Percentiles rank a stretch among this genome's conserved stretches.
Conservation (phyloP, 306 rosid genomes). For the Vigna trinervia region DNA sequence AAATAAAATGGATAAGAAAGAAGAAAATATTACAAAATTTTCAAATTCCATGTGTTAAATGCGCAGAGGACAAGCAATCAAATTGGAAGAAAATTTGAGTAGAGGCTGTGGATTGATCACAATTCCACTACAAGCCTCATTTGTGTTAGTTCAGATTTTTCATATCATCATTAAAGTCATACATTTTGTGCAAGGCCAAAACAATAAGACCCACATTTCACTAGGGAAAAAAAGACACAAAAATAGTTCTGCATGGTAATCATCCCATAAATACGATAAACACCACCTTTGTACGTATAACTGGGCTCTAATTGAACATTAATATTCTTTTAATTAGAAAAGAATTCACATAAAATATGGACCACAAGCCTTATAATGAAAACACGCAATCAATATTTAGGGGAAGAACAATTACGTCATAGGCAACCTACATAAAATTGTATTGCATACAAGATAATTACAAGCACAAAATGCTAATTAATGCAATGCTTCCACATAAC, state of each 20-base stretch:
- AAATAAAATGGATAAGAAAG: background rate
- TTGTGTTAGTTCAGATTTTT: background rate
- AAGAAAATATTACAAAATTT: background rate
- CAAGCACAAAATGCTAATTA: conserved; percentile 39
- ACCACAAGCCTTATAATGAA: conserved; percentile 41
- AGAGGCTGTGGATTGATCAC: background rate
- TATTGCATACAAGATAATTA: conserved; percentile 29
- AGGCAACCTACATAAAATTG: conserved; percentile 34
- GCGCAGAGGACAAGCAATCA: background rate
- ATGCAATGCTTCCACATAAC: conserved; percentile 36
- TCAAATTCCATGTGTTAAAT: background rate
- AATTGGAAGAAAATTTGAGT: background rate
- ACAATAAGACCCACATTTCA: conserved; percentile 21
- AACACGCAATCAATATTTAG: conserved; percentile 42
- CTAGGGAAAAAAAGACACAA: conserved; percentile 17
- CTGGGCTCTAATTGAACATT: background rate
- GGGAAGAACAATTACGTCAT: conserved; percentile 39
- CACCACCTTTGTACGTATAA: conserved; percentile 3
- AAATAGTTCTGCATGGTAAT: conserved; percentile 34
- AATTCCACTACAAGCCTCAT: conserved; percentile 18
- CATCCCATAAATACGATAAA: conserved; percentile 4
- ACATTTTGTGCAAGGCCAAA: conserved; percentile 27
- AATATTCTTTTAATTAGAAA: conserved; percentile 23
- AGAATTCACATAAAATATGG: conserved; percentile 46
- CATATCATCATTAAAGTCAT: conserved; percentile 12